phyloP scores from a whole-genome alignment of 2,329 filamentous ascomycete species.

The Nigrograna mackinnonii region DNA sequence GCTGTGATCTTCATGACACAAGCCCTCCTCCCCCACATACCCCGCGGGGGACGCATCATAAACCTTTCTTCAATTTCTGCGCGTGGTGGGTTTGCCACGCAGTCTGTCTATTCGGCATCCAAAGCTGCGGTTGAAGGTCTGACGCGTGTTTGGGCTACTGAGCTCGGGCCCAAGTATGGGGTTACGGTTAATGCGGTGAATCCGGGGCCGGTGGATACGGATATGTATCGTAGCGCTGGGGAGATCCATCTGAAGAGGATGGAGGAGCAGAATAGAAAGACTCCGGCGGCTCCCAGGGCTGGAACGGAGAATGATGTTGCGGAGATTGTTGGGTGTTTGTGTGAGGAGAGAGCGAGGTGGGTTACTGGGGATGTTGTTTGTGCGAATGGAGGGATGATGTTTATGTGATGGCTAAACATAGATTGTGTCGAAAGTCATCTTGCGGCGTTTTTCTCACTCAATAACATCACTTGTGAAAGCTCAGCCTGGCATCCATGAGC shows the following conservation, averaged over 20 bases:
- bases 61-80: slow-evolving; percentile 46
- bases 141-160: slow-evolving; percentile 50
- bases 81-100: slow-evolving; percentile 37
- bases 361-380: too few species aligned
- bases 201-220: slow-evolving; percentile 49
- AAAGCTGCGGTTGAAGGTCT: slow-evolving; percentile 56
- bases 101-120: slow-evolving; percentile 54
- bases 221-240: slow-evolving; percentile 26
- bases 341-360: too few species aligned
- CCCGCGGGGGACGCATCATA: slow-evolving; percentile 44
- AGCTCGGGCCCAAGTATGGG: slow-evolving; percentile 49
- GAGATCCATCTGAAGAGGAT: slow-evolving; percentile 14
- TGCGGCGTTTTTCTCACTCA: too few species aligned
- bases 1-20: slow-evolving; percentile 49
- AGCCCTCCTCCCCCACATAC: slow-evolving; percentile 43
- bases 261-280: not conserved
- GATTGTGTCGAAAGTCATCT: too few species aligned
- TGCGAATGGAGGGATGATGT: too few species aligned
- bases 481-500: too few species aligned
- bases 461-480: too few species aligned
- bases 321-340: too few species aligned
- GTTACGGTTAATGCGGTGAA: slow-evolving; percentile 52
- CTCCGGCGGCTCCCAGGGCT: too few species aligned
- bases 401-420: too few species aligned
- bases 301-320: not conserved